Evolutionary conservation across 495 filamentous ascomycete genomes (phyloP).

Genomic region (Daldinia concentrica): DNA sequence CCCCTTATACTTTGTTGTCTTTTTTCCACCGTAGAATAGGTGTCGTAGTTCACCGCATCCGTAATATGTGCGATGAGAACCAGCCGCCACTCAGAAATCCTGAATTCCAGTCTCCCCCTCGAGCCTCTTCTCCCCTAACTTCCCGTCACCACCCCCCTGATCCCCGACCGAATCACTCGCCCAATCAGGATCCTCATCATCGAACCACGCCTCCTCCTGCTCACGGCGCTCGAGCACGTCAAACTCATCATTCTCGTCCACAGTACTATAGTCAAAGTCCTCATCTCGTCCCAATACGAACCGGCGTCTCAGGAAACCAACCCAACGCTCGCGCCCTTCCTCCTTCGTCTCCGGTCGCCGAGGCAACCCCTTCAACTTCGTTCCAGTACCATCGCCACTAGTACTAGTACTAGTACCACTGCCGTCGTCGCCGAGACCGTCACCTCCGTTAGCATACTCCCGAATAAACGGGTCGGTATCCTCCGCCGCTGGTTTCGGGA

Average conservation of each 20-base stretch:
- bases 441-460: slow-evolving; percentile 34
- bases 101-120: slow-evolving; percentile 81
- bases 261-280: slow-evolving; percentile 76
- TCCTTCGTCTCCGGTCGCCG: slow-evolving; percentile 64
- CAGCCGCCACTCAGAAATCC: slow-evolving; percentile 67
- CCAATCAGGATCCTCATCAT: slow-evolving; percentile 76
- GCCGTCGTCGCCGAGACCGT: slow-evolving; percentile 17
- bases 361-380: background rate
- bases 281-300: slow-evolving; percentile 76
- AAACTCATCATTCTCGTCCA: slow-evolving; percentile 75
- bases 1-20: background rate
- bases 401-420: too few species aligned
- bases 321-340: slow-evolving; percentile 73
- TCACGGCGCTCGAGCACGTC: slow-evolving; percentile 71
- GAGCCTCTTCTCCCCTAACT: slow-evolving; percentile 49
- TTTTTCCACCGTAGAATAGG: background rate
- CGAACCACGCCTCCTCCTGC: slow-evolving; percentile 74
- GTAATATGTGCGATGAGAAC: background rate
- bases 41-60: background rate
- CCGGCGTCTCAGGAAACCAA: slow-evolving; percentile 70
- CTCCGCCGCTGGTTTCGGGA: slow-evolving; percentile 24
- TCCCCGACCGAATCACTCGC: slow-evolving; percentile 65
- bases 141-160: slow-evolving; percentile 61
- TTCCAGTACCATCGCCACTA: too few species aligned
- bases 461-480: slow-evolving; percentile 34